Conservation (phyloP, 768 basidiomycete species). For the Leccinum aurantiacum region DNA sequence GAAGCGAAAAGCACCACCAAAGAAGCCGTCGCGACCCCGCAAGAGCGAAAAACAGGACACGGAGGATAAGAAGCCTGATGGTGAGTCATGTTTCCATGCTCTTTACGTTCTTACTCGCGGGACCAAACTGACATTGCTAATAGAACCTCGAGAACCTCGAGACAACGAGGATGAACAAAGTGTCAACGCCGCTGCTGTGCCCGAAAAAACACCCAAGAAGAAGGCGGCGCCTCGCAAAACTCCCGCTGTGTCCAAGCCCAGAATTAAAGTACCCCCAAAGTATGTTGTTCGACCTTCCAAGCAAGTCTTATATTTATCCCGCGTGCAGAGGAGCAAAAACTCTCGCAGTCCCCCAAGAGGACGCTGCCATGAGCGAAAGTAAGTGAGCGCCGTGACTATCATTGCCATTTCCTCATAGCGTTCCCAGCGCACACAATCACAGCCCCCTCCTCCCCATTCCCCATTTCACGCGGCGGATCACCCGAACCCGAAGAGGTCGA, state of each 20-base stretch:
- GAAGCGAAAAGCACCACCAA: slow-evolving; percentile 49
- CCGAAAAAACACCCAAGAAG: slow-evolving; percentile 48
- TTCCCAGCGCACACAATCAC: slow-evolving; percentile 60
- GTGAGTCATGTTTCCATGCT: slow-evolving; percentile 35
- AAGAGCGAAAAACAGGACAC: slow-evolving; percentile 49
- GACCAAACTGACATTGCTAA: slow-evolving; percentile 14
- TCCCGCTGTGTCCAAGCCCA: slow-evolving; percentile 37
- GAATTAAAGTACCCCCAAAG: slow-evolving; percentile 33
- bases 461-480: slow-evolving; percentile 36
- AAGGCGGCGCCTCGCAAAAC: slow-evolving; percentile 46
- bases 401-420: slow-evolving; percentile 6
- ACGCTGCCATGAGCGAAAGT: slow-evolving; percentile 65
- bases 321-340: slow-evolving; percentile 30
- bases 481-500: slow-evolving; percentile 49
- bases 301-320: slow-evolving; percentile 11
- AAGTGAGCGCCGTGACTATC: slow-evolving; percentile 12
- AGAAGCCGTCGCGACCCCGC: slow-evolving; percentile 52
- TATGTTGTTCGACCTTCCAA: slow-evolving; percentile 13
- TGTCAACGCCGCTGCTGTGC: slow-evolving; percentile 14
- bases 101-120: slow-evolving; percentile 16
- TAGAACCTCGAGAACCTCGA: slow-evolving; percentile 32
- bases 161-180: slow-evolving; percentile 24
- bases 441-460: slow-evolving; percentile 69
- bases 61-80: slow-evolving; percentile 48
- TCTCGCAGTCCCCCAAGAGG: slow-evolving; percentile 43